Evolutionary conservation across 2,329 filamentous ascomycete genomes (phyloP).

Genomic region (Calonectria multiphialidica): DNA sequence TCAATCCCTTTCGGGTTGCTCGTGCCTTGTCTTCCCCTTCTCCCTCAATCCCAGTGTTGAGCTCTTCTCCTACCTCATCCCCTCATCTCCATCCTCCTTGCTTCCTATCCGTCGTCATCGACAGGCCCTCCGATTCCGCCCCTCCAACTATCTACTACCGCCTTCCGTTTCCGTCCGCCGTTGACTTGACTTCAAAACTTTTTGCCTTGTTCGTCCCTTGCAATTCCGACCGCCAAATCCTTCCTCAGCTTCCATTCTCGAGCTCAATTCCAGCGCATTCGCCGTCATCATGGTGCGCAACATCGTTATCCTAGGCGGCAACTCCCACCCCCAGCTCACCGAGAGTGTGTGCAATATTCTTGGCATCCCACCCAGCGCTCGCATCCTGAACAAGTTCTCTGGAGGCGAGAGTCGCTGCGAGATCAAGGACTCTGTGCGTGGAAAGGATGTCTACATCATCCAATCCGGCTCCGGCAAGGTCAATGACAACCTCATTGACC

Average conservation of each 20-base stretch:
- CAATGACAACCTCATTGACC: slow-evolving; percentile 96
- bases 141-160: slow-evolving; percentile 36
- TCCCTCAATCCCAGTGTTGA: slow-evolving; percentile 18
- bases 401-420: slow-evolving; percentile 96
- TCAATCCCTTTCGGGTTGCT: slow-evolving; percentile 31
- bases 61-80: slow-evolving; percentile 22
- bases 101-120: slow-evolving; percentile 26
- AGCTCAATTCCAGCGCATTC: slow-evolving; percentile 27
- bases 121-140: slow-evolving; percentile 42
- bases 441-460: slow-evolving; percentile 99
- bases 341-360: slow-evolving; percentile 90
- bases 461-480: slow-evolving; percentile 93
- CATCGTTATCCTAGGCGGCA: slow-evolving; percentile 92
- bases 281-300: slow-evolving; percentile 84
- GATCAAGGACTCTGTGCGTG: slow-evolving; percentile 95
- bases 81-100: slow-evolving; percentile 24
- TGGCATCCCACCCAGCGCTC: slow-evolving; percentile 85
- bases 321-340: slow-evolving; percentile 89
- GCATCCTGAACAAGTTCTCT: slow-evolving; percentile 91
- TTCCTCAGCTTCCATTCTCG: slow-evolving; percentile 18
- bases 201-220: slow-evolving; percentile 35
- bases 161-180: slow-evolving; percentile 44
- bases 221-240: slow-evolving; percentile 6
- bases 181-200: slow-evolving; percentile 37
- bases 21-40: slow-evolving; percentile 11